A percentile compares a stretch with the other conserved stretches of the same genome.
phyloP scores from a whole-genome alignment of 257 asterid species.

The Fraxinus excelsior region DNA sequence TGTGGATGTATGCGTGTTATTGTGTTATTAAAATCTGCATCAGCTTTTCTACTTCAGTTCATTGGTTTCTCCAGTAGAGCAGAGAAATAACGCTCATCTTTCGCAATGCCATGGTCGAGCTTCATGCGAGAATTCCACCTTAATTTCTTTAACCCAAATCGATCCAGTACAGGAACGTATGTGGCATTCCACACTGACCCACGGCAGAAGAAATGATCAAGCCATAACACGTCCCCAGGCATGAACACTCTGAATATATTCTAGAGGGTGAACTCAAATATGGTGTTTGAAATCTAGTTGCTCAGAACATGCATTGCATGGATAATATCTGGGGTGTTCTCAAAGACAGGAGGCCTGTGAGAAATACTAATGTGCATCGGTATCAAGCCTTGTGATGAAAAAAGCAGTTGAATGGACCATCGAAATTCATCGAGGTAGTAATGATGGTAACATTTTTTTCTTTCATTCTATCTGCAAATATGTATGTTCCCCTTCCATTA shows the following conservation, averaged over 20 bases:
- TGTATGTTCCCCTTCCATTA: too few relatives aligned
- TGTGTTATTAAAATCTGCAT: too few relatives aligned
- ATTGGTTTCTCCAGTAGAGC: slow-evolving; percentile 28
- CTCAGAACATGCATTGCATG: too few relatives aligned
- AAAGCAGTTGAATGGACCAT: slow-evolving; percentile 64
- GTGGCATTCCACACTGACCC: slow-evolving; percentile 41
- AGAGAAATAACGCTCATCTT: slow-evolving; percentile 57
- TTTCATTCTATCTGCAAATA: slow-evolving; percentile 38
- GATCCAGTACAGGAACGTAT: slow-evolving; percentile 47
- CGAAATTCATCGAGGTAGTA: slow-evolving; percentile 52
- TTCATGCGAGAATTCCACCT: background rate
- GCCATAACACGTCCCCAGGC: slow-evolving; percentile 68
- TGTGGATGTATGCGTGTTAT: too few relatives aligned
- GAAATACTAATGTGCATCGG: slow-evolving; percentile 53
- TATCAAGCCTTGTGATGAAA: slow-evolving; percentile 54
- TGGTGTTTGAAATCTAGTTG: slow-evolving; percentile 38
- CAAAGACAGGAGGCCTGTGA: slow-evolving; percentile 62
- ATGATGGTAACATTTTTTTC: slow-evolving; percentile 55
- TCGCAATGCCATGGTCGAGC: too few relatives aligned
- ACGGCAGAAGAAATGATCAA: slow-evolving; percentile 59
- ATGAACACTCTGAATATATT: slow-evolving; percentile 35
- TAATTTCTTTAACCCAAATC: slow-evolving; percentile 51
- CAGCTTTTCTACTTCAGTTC: background rate
- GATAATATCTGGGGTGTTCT: slow-evolving; percentile 42
- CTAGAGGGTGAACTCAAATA: slow-evolving; percentile 49